These are phyloP conservation scores for Fusarium odoratissimum DNA, from an alignment of 2,329 filamentous ascomycete genomes.

Conservation along the genomic window DNA sequence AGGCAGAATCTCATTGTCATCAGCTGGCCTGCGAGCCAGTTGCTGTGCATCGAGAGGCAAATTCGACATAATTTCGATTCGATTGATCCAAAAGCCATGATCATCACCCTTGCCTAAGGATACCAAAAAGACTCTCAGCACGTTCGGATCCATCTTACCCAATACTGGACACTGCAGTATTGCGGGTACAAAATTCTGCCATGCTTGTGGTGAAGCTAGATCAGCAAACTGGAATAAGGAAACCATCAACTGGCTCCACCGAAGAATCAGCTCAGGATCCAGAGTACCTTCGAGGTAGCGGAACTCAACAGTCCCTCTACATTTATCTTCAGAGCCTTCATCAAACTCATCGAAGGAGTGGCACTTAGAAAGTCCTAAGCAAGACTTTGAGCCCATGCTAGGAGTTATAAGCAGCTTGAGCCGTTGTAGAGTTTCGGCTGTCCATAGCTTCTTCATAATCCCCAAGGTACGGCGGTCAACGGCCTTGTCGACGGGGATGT, in stretches of 20 bases:
- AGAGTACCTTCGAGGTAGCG: conserved; percentile 35
- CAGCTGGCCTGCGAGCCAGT: background rate
- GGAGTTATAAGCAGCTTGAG: background rate
- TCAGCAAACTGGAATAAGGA: conserved; percentile 39
- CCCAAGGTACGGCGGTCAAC: background rate
- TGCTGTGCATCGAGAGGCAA: background rate
- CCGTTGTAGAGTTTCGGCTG: background rate
- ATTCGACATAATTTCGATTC: background rate
- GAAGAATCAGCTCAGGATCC: conserved; percentile 32
- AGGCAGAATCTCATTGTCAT: background rate
- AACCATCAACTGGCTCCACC: conserved; percentile 32
- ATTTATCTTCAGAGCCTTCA: background rate
- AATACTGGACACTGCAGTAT: background rate
- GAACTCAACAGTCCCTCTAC: conserved; percentile 34
- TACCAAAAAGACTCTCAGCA: conserved; percentile 17
- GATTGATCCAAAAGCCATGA: conserved; percentile 22
- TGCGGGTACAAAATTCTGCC: conserved; percentile 5
- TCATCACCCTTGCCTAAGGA: conserved; percentile 23
- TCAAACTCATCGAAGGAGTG: background rate
- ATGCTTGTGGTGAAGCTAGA: conserved; percentile 20
- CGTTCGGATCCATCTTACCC: background rate
- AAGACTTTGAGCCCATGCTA: background rate
- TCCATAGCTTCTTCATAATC: conserved; percentile 25
- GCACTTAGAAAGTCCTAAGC: conserved; percentile 2
- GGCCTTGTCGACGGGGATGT: background rate